Evolutionary conservation across 2,329 filamentous ascomycete species (phyloP).

Genomic region (Hypoxylon sp.): DNA sequence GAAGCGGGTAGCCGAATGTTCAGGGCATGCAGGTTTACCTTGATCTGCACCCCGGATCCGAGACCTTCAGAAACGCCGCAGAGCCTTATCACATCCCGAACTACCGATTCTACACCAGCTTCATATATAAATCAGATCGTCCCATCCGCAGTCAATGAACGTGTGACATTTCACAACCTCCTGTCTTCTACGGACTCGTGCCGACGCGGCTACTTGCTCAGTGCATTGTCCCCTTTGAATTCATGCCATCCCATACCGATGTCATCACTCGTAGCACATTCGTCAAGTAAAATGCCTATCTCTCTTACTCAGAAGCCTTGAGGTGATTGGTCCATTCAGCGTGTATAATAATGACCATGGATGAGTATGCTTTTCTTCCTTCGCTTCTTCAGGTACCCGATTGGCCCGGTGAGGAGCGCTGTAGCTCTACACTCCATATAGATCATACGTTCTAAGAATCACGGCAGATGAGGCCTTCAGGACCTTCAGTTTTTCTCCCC

Average conservation of each 20-base stretch:
- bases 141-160: constrained; percentile 28
- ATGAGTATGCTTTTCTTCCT: constrained; percentile 32
- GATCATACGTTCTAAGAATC: constrained; percentile 44
- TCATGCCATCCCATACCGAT: constrained; percentile 23
- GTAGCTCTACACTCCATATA: constrained; percentile 35
- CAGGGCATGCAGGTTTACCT: constrained; percentile 24
- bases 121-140: constrained; percentile 41
- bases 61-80: constrained; percentile 27
- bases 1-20: constrained; percentile 41
- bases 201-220: constrained; percentile 45
- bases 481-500: not conserved
- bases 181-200: constrained; percentile 36
- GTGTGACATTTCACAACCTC: constrained; percentile 47
- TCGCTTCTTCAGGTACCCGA: constrained; percentile 44
- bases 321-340: constrained; percentile 31
- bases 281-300: constrained; percentile 32
- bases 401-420: constrained; percentile 43
- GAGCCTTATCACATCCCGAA: constrained; percentile 31
- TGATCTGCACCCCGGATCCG: constrained; percentile 44
- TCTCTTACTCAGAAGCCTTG: constrained; percentile 1
- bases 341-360: constrained; percentile 30
- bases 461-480: constrained; percentile 30
- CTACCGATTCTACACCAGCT: constrained; percentile 24
- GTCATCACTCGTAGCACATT: constrained; percentile 31
- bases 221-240: constrained; percentile 37